phyloP scores from a whole-genome alignment of 805 yeast genomes.

The Saccharomyces kudriavzevii region DNA sequence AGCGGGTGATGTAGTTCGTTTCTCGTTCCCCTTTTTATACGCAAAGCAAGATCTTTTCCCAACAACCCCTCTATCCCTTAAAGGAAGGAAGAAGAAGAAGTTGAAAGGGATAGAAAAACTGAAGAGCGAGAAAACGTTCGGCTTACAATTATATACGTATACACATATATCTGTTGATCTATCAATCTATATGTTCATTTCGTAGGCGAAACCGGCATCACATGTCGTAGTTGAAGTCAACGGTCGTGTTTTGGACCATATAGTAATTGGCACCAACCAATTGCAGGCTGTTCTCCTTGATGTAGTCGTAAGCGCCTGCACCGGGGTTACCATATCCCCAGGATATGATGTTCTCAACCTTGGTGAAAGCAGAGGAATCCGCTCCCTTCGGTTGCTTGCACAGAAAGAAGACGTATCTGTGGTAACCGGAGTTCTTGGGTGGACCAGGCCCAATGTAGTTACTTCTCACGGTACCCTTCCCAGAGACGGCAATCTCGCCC shows the following conservation, averaged over 20 bases:
- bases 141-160: not conserved
- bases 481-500: slow-evolving; percentile 29
- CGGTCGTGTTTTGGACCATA: slow-evolving; percentile 46
- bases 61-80: not conserved
- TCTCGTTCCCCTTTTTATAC: not conserved
- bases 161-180: not conserved
- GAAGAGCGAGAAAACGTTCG: slow-evolving; percentile 26
- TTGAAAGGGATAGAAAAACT: not conserved
- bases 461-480: slow-evolving; percentile 36
- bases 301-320: slow-evolving; percentile 66
- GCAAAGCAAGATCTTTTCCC: not conserved
- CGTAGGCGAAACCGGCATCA: not conserved
- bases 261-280: slow-evolving; percentile 69
- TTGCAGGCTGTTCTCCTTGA: slow-evolving; percentile 43
- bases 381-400: slow-evolving; percentile 48
- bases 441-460: slow-evolving; percentile 77
- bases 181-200: not conserved
- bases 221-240: slow-evolving; percentile 34
- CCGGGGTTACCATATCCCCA: slow-evolving; percentile 78
- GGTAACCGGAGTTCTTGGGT: slow-evolving; percentile 71
- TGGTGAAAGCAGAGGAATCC: slow-evolving; percentile 3
- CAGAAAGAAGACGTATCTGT: slow-evolving; percentile 67
- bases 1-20: not conserved
- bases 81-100: not conserved
- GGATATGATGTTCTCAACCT: slow-evolving; percentile 16